Base-by-base conservation (phyloP, 2,329 filamentous ascomycete species). In the Didymella keratinophila region DNA sequence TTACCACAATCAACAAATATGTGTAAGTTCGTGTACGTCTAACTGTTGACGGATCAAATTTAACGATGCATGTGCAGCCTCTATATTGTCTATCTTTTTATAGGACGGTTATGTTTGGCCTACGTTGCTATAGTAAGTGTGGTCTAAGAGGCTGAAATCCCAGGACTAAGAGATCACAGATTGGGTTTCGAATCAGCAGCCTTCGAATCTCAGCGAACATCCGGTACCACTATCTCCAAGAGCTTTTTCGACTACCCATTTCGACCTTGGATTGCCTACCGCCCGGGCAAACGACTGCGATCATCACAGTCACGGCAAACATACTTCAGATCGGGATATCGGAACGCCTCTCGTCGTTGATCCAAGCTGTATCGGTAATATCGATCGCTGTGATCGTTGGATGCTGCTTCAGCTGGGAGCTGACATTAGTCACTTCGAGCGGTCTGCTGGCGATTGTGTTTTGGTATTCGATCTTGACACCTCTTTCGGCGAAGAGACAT, bases 81-180 rank as follows among this genome's bases (percentile, higher is more conserved):
- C 14, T 84, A 81, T 61, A 85, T 87, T 59, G 75, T 87, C 14
- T 87, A 86, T 65, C 76, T 88, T 1, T 87, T 87, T 60, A 74
- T 85, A 20, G 84, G 74, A 14, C 84, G 84, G 53, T 83, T 87
- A 37, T 63, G 77, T 4, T 71, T 86, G n/a, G 81, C 79, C 0
- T 87, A 87, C 60, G 66, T 84, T 18, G 83, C 84, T 58, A 82
- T 83, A 63, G 83, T 85, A 72, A 36, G 60, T 50, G 3, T 11
- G 16, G n/a, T 30, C 27, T 16, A 14, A 7, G 37, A 37, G 7
- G 18, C 12, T 10, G 25, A 23, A n/a, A 6, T 5, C 21, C 20
- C n/a, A 37, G 32, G 23, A 30, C 60, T 67, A 14, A 67, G 10
- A 27, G 20, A 5, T 45, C 12, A 30, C 23, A 71, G 67, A 62